Evolutionary conservation across 2,329 filamentous ascomycete genomes (phyloP).

Genomic region (Epichloe baconii): DNA sequence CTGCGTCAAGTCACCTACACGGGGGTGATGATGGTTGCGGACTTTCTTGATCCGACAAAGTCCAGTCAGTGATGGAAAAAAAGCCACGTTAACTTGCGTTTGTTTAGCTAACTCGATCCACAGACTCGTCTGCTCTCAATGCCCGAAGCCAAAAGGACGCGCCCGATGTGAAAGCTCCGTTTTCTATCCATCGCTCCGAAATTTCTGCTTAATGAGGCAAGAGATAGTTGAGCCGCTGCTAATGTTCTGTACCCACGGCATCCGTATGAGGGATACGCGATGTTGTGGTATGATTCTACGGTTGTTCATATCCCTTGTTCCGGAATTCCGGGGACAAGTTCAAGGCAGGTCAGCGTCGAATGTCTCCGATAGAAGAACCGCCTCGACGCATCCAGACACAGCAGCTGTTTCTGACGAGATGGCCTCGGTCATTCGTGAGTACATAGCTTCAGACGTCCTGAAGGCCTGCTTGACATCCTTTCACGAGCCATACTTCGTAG

Average conservation of each 20-base stretch:
- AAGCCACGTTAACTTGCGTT: neutral
- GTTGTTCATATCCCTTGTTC: slow-evolving; percentile 74
- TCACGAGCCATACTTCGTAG: slow-evolving; percentile 92
- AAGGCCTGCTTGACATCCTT: slow-evolving; percentile 82
- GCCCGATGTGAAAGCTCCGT: slow-evolving; percentile 8
- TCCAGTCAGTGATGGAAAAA: slow-evolving; percentile 36
- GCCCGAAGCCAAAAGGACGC: neutral
- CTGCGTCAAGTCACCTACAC: slow-evolving; percentile 85
- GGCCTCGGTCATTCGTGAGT: slow-evolving; percentile 65
- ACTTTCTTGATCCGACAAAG: slow-evolving; percentile 67
- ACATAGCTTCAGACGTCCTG: slow-evolving; percentile 77
- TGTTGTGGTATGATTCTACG: slow-evolving; percentile 77
- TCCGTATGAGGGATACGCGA: slow-evolving; percentile 79
- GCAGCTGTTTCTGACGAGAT: slow-evolving; percentile 39
- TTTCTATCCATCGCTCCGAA: slow-evolving; percentile 50
- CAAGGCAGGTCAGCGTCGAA: slow-evolving; percentile 9
- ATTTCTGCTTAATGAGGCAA: slow-evolving; percentile 69
- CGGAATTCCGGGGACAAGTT: slow-evolving; percentile 49
- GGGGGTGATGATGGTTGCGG: slow-evolving; percentile 81
- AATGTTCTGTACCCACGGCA: slow-evolving; percentile 79
- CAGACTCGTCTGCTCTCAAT: slow-evolving; percentile 2
- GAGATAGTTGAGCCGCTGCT: slow-evolving; percentile 77
- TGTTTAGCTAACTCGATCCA: slow-evolving; percentile 1
- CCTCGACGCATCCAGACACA: slow-evolving; percentile 18
- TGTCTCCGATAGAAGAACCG: slow-evolving; percentile 14